Percentiles rank a stretch among this genome's conserved stretches.
These are phyloP conservation scores for Neobulgaria alba DNA, from an alignment of 2,329 filamentous ascomycete species.

Conservation along the genomic window DNA sequence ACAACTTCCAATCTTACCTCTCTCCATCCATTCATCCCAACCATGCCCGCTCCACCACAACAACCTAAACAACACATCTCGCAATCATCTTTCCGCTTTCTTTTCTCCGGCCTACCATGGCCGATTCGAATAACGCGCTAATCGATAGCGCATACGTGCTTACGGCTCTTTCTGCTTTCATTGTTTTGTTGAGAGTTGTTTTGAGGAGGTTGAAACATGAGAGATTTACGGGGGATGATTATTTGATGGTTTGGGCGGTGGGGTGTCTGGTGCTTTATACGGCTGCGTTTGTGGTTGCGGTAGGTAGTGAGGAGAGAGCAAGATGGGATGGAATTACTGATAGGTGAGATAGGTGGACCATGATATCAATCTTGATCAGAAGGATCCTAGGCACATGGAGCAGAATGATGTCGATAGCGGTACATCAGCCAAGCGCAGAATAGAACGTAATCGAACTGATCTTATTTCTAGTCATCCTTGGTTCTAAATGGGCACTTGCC, in stretches of 20 bases:
- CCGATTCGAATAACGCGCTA: neutral
- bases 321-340: neutral
- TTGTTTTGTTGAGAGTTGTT: slow-evolving; percentile 14
- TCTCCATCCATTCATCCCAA: neutral
- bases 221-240: slow-evolving; percentile 16
- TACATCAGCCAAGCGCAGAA: neutral
- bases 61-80: neutral
- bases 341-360: slow-evolving; percentile 8
- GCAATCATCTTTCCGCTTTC: neutral
- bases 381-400: slow-evolving; percentile 3
- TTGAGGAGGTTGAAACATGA: slow-evolving; percentile 19
- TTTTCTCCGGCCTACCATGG: neutral
- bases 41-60: no score
- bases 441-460: slow-evolving; percentile 1
- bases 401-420: slow-evolving; percentile 1
- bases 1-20: neutral
- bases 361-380: slow-evolving; percentile 11
- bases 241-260: slow-evolving; percentile 14
- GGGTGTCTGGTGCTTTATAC: slow-evolving; percentile 11
- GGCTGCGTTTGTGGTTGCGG: slow-evolving; percentile 9
- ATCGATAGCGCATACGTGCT: slow-evolving; percentile 12
- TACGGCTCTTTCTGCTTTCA: slow-evolving; percentile 12
- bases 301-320: slow-evolving; percentile 5
- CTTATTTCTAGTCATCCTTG: slow-evolving; percentile 10
- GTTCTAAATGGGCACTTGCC: slow-evolving; percentile 13